phyloP scores from a whole-genome alignment of 208 protist genomes.

The Leishmania tarentolae region DNA sequence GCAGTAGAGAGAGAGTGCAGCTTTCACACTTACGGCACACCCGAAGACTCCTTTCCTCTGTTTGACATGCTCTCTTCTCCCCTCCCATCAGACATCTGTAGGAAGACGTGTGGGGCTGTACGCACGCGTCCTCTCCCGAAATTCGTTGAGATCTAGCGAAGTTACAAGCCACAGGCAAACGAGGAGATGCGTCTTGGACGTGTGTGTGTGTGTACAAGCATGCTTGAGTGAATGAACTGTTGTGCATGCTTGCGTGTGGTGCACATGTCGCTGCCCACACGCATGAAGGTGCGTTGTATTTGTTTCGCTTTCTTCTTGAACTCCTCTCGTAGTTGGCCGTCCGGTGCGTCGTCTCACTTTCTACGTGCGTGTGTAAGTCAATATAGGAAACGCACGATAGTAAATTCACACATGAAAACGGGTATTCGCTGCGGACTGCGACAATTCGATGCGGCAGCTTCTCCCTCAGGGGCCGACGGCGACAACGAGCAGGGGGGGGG shows the following conservation, averaged over 20 bases:
- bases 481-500: not conserved
- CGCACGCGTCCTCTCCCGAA: slow-evolving; percentile 5
- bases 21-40: not conserved
- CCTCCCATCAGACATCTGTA: not conserved
- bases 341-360: not conserved
- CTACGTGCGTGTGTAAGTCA: not conserved
- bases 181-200: not conserved
- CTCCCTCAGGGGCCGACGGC: not conserved
- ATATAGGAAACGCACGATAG: not conserved
- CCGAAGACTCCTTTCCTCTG: not conserved
- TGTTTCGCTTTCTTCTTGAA: not conserved
- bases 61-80: not conserved
- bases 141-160: slow-evolving; percentile 6
- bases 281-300: not conserved
- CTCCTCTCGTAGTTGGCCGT: not conserved
- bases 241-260: not conserved
- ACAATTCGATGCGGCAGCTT: not conserved
- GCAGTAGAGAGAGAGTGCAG: not conserved
- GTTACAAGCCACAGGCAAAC: not conserved
- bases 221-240: not conserved
- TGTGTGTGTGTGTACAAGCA: not conserved
- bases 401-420: not conserved
- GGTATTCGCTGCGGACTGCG: not conserved
- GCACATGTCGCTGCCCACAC: not conserved
- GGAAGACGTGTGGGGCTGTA: not conserved